A percentile compares a stretch with the other conserved stretches of the same genome.
Conservation (phyloP, 2,329 filamentous ascomycete genomes). For the Aspergillus terreus region DNA sequence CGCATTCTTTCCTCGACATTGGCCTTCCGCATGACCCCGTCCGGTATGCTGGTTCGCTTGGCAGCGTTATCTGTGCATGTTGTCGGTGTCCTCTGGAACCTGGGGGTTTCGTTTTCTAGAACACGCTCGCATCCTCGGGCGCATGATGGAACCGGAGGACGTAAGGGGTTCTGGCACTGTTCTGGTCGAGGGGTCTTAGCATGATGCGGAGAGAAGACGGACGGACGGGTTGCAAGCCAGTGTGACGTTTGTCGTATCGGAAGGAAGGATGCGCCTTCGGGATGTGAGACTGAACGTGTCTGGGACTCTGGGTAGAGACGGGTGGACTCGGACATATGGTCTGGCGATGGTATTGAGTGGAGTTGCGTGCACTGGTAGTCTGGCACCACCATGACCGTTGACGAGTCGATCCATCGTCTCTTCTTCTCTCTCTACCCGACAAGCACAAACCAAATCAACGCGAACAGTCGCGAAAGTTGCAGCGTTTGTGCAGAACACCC, state of each 20-base stretch:
- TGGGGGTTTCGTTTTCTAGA: not conserved
- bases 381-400: too few species aligned
- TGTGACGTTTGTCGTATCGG: not conserved
- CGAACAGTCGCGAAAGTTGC: not conserved
- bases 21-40: constrained; percentile 3
- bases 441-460: not conserved
- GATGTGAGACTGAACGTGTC: not conserved
- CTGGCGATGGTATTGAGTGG: not conserved
- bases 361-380: not conserved
- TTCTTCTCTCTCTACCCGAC: not conserved
- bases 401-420: too few species aligned
- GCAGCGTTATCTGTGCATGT: not conserved
- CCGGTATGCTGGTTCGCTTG: not conserved
- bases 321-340: not conserved
- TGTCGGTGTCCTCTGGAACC: too few species aligned
- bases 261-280: not conserved
- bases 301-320: not conserved
- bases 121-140: not conserved
- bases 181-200: not conserved
- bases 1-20: constrained; percentile 1
- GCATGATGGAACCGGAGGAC: not conserved
- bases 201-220: too few species aligned
- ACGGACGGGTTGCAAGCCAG: too few species aligned
- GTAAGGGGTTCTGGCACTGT: not conserved
- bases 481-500: not conserved